phyloP scores from a whole-genome alignment of 2,329 filamentous ascomycete genomes.

The Penicillium sp. region DNA sequence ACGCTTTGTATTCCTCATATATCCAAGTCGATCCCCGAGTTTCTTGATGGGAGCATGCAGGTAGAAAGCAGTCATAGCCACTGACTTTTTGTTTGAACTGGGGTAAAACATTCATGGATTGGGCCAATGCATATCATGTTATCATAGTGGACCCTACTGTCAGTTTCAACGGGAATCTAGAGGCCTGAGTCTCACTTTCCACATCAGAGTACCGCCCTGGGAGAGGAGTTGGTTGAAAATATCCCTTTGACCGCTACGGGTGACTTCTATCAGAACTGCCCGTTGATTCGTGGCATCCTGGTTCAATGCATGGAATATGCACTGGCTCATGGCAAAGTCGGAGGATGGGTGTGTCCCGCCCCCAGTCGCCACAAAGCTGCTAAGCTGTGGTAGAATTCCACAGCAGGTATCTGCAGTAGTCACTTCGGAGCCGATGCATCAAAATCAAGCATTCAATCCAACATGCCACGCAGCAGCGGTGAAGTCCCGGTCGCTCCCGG shows the following conservation, averaged over 20 bases:
- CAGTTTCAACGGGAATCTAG: neutral
- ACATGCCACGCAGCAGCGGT: slow-evolving; percentile 18
- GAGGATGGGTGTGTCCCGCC: neutral
- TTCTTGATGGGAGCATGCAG: slow-evolving; percentile 8
- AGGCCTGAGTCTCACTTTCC: neutral
- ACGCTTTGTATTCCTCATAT: neutral
- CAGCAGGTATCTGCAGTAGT: neutral
- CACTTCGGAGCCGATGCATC: slow-evolving; percentile 4
- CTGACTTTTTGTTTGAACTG: neutral
- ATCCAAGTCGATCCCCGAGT: neutral
- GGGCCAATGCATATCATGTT: slow-evolving; percentile 6
- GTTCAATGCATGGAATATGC: neutral
- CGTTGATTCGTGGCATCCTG: slow-evolving; percentile 3
- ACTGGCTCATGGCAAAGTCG: slow-evolving; percentile 10
- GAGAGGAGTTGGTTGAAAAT: neutral
- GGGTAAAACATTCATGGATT: slow-evolving; percentile 2
- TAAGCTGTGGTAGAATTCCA: neutral
- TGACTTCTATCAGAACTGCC: neutral
- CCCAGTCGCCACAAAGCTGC: slow-evolving; percentile 2
- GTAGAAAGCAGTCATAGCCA: neutral
- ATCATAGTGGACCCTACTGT: neutral
- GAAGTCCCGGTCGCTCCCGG: slow-evolving; percentile 10
- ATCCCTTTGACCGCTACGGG: slow-evolving; percentile 6
- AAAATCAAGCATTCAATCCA: slow-evolving; percentile 6
- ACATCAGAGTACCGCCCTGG: slow-evolving; percentile 8